phyloP scores from a whole-genome alignment of 495 filamentous ascomycete genomes.

The Hypomontagnella monticulosa region DNA sequence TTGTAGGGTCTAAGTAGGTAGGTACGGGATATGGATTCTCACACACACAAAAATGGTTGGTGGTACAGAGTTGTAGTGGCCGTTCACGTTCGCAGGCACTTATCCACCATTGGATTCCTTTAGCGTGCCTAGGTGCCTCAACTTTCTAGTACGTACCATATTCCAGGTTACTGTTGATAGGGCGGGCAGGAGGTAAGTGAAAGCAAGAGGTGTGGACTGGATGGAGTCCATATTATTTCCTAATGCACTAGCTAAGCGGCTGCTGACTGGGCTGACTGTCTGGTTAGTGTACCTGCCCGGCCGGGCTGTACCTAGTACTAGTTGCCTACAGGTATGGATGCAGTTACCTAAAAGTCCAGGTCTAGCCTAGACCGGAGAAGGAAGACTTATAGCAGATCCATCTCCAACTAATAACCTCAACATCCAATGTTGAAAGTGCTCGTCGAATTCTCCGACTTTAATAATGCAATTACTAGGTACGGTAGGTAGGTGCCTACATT shows the following conservation, averaged over 20 bases:
- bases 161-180: neutral
- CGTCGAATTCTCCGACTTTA: too few relatives aligned
- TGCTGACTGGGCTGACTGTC: conserved; percentile 20
- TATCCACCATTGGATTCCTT: conserved; percentile 32
- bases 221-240: neutral
- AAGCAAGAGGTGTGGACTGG: neutral
- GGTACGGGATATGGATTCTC: conserved; percentile 8
- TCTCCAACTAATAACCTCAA: too few relatives aligned
- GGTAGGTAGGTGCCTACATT: too few relatives aligned
- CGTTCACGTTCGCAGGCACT: conserved; percentile 29
- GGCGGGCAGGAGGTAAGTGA: neutral
- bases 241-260: conserved; percentile 28
- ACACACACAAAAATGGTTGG: conserved; percentile 23
- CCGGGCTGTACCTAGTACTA: too few relatives aligned
- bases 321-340: too few relatives aligned
- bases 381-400: too few relatives aligned
- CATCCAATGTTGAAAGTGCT: too few relatives aligned
- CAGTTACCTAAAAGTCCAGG: too few relatives aligned
- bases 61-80: conserved; percentile 19
- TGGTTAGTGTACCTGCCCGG: too few relatives aligned
- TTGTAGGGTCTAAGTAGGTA: conserved; percentile 16
- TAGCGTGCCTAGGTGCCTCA: conserved; percentile 28
- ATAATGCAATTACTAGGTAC: too few relatives aligned
- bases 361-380: too few relatives aligned
- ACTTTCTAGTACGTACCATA: conserved; percentile 21